Evolutionary conservation across 75 land plant species (phyloP), one percentile per base, ranked within the genome.

Genomic region (Selaginella moellendorffii): DNA sequence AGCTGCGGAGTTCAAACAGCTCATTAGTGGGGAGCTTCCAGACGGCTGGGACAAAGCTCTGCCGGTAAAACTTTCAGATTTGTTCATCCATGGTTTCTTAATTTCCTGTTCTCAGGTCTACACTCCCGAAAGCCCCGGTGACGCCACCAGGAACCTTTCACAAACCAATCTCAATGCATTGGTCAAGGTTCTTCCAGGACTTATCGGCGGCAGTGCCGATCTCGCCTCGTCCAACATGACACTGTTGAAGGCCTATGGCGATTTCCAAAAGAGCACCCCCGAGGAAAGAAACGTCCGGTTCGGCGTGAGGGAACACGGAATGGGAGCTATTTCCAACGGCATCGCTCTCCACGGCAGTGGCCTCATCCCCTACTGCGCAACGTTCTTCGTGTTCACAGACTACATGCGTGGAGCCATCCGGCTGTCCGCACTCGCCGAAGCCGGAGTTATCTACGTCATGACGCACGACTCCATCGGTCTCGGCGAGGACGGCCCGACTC

Each of bases 401-500:
- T 86, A 89, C 76, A 80, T 89, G 86, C 70, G 83, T 30, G 79
- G 56, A 25, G 82, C 96, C 14, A 89, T 85, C 28, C 58, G 91
- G 27, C 63, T 89, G 31, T 83, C 91, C 18, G 87, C 96, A 5
- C 65, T 89, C 17, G 63, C 62, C 62, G 82, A 83, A 28, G 82
- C 87, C 5, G 83, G 96, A 2, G 87, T 86, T 19, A 83, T 89
- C 54, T 89, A 89, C 54, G 79, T 89, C 21, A 83, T 85, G 84
- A 89, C 90, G 18, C 96, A 89, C 64, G 96, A 89, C 65, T 89
- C 90, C 0, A 86, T 86, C 66, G 90, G 90, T 22, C 79, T 89
- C 21, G 95, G 90, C n/a, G 90, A 88, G 68, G 95, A 85, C 66
- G 90, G 86, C 0, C 95, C 95, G 1, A 89, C 96, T 17, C 95